Evolutionary conservation across 2,329 filamentous ascomycete genomes (phyloP), one percentile per base, ranked within the genome.

Genomic region (Phaeosphaeriaceae sp.): DNA sequence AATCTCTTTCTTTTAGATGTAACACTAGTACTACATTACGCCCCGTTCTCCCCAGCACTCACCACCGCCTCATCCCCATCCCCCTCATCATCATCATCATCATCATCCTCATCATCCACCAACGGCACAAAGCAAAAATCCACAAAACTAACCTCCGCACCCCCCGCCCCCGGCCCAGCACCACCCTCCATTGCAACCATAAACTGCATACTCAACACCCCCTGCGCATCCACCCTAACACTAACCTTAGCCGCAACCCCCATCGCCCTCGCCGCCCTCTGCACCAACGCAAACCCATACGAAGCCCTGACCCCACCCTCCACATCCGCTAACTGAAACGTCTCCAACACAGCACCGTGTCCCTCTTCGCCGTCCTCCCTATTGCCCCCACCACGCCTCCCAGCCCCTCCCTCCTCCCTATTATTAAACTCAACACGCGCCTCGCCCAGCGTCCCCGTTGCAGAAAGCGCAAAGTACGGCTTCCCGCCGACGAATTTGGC

Each of bases 181-280:
- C 37, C 40, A 16, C 52, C 39, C 54, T 94, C 90, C 34, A 92
- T 81, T 68, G 97, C 91, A 13, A 99, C 87, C 88, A 99, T 94
- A 66, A 97, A 97, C 68, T 99, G 94, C 70, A 97, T 76, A 73
- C 90, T 97, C 57, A 99, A 74, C 23, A 99, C 93, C 0, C 94
- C 93, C 69, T 96, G 90, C 2, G 83, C 81, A 73, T 99, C 94
- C 0, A 91, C 88, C 13, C 94, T 82, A 53, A 99, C 82, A 68
- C 92, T 96, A 49, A 97, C 92, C 74, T 97, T 99, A 65, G 84
- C 92, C 4, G 92, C 91, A 30, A 92, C 84, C 37, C 87, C 86
- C 93, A 99, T 97, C n/a, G 94, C 93, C 57, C 93, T 87, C 37
- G 86, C 86, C 0, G 93, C 92, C 58, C 89, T 88, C 71, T 90